Conservation (phyloP, 2,329 filamentous ascomycete species). For the Ceratocystis harringtonii region DNA sequence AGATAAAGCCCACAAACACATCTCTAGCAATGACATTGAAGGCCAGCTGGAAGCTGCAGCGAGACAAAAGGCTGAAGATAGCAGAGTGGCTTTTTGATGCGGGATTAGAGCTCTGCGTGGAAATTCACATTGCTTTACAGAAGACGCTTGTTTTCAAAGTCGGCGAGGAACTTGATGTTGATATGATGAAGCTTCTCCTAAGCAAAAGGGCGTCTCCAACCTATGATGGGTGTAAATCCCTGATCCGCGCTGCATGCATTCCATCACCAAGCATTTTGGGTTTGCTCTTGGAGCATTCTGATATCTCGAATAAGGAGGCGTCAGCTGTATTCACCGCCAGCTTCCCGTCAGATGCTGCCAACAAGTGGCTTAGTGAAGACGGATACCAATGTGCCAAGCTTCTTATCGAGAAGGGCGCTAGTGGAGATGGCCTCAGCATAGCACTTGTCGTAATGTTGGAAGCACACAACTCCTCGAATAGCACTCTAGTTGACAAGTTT, state of each 20-base stretch:
- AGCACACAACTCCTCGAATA: not conserved
- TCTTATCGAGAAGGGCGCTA: constrained; percentile 35
- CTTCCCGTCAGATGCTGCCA: not conserved
- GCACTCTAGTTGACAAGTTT: constrained; percentile 5
- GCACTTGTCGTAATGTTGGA: constrained; percentile 5
- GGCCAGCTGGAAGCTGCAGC: constrained; percentile 36
- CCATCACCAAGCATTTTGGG: not conserved
- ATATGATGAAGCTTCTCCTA: constrained; percentile 11
- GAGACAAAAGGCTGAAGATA: constrained; percentile 34
- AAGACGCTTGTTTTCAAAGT: constrained; percentile 34
- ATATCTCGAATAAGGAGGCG: constrained; percentile 3
- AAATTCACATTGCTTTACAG: constrained; percentile 36
- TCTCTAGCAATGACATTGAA: constrained; percentile 38
- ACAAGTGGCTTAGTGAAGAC: constrained; percentile 10
- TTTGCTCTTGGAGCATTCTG: not conserved
- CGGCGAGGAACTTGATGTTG: constrained; percentile 6
- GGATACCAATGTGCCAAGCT: constrained; percentile 27
- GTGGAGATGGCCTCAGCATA: not conserved
- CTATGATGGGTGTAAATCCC: constrained; percentile 5
- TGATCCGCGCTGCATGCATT: constrained; percentile 5
- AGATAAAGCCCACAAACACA: constrained; percentile 33
- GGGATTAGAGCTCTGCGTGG: constrained; percentile 33
- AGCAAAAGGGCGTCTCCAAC: constrained; percentile 7
- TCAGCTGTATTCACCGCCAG: not conserved
- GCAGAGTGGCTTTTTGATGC: constrained; percentile 37